Percentiles rank a stretch among this genome's conserved stretches.
These are phyloP conservation scores for Kernera saxatilis DNA, from an alignment of 345 rosid species.

Conservation along the genomic window DNA sequence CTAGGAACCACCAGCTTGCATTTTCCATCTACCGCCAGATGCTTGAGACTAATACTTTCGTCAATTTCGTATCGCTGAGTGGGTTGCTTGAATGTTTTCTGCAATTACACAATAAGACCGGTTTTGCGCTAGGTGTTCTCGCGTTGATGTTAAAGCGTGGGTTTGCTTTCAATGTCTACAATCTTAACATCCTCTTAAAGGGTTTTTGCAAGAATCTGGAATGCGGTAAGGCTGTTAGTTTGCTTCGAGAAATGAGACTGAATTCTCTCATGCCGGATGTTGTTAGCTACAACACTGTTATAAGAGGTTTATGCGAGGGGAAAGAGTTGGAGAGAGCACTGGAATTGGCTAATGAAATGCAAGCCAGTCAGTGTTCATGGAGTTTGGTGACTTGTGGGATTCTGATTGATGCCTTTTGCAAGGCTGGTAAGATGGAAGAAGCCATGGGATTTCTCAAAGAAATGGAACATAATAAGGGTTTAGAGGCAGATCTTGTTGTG, in stretches of 20 bases:
- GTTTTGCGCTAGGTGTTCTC: slow-evolving; percentile 44
- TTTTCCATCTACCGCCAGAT: slow-evolving; percentile 42
- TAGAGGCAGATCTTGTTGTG: slow-evolving; percentile 44
- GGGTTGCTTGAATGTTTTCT: slow-evolving; percentile 52
- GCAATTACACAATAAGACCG: slow-evolving; percentile 17
- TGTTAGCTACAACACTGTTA: slow-evolving; percentile 44
- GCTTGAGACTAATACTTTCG: slow-evolving; percentile 31
- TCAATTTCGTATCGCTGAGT: slow-evolving; percentile 45
- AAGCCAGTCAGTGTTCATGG: slow-evolving; percentile 33
- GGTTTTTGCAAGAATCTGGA: slow-evolving; percentile 45
- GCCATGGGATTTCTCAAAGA: slow-evolving; percentile 40
- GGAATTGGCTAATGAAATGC: slow-evolving; percentile 41
- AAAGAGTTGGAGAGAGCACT: slow-evolving; percentile 37
- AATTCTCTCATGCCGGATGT: slow-evolving; percentile 34
- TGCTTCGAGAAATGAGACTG: slow-evolving; percentile 40
- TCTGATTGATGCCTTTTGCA: slow-evolving; percentile 57
- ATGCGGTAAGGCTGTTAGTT: slow-evolving; percentile 30
- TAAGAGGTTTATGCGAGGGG: slow-evolving; percentile 49
- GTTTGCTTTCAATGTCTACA: slow-evolving; percentile 35
- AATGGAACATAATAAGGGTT: slow-evolving; percentile 40
- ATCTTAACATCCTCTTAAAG: slow-evolving; percentile 46
- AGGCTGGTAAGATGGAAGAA: slow-evolving; percentile 44
- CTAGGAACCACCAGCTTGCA: slow-evolving; percentile 43
- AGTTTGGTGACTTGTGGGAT: slow-evolving; percentile 39
- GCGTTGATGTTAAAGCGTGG: slow-evolving; percentile 58